These are phyloP conservation scores for Barnettozyma wickerhamii DNA, from an alignment of 805 yeast genomes.

Conservation along the genomic window DNA sequence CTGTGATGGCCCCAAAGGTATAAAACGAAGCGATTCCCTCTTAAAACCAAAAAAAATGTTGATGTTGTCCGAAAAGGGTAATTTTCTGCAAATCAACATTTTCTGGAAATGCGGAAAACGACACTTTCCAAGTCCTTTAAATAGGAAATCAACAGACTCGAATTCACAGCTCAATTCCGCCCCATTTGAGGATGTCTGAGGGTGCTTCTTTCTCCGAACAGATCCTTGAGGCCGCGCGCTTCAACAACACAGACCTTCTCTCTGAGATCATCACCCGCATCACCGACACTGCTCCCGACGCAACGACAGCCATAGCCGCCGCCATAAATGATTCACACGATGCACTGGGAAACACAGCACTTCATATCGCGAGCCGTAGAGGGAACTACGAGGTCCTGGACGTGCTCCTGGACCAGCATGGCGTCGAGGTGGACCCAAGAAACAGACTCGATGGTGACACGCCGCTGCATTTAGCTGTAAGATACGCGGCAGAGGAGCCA, in stretches of 20 bases:
- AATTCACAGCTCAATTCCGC: not conserved
- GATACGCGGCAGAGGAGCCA: slow-evolving; percentile 71
- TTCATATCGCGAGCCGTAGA: slow-evolving; percentile 75
- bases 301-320: slow-evolving; percentile 27
- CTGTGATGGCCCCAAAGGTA: no score
- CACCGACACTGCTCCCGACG: slow-evolving; percentile 16
- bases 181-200: no score
- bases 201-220: slow-evolving; percentile 83
- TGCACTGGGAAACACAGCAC: slow-evolving; percentile 7
- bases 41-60: no score
- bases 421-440: slow-evolving; percentile 82
- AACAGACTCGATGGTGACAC: slow-evolving; percentile 75
- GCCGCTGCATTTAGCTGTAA: slow-evolving; percentile 84
- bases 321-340: slow-evolving; percentile 60
- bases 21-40: no score
- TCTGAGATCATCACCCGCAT: slow-evolving; percentile 45
- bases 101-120: no score
- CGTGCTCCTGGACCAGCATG: slow-evolving; percentile 75
- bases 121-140: no score
- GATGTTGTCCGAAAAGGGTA: no score
- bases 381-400: slow-evolving; percentile 90
- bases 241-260: slow-evolving; percentile 79
- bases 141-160: no score
- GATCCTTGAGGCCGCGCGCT: slow-evolving; percentile 78
- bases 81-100: no score